These are phyloP conservation scores for Paramarasmius palmivorus DNA, from an alignment of 1,284 basidiomycete genomes.

Conservation along the genomic window DNA sequence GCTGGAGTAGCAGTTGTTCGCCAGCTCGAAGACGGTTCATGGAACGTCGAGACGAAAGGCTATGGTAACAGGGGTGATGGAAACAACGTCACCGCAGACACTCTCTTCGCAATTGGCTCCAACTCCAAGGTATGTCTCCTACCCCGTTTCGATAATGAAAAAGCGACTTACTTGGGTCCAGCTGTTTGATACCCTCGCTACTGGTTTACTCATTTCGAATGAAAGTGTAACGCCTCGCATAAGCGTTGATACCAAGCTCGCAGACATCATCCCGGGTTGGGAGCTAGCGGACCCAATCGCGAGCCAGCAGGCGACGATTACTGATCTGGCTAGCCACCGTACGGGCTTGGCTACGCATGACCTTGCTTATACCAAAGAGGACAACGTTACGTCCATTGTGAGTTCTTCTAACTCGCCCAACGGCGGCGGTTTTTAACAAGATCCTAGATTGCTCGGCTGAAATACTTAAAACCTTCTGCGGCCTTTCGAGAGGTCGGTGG, in stretches of 20 bases:
- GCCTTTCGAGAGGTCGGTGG: neutral
- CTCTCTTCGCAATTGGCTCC: conserved; percentile 23
- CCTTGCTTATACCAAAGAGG: conserved; percentile 18
- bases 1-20: conserved; percentile 20
- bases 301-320: conserved; percentile 18
- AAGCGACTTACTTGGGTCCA: neutral
- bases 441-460: neutral
- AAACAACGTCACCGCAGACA: conserved; percentile 18
- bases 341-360: conserved; percentile 26
- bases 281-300: conserved; percentile 22
- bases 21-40: conserved; percentile 11
- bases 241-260: conserved; percentile 22
- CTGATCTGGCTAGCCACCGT: conserved; percentile 25
- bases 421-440: no score
- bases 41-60: conserved; percentile 23
- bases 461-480: neutral
- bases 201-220: conserved; percentile 25
- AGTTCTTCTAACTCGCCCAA: neutral
- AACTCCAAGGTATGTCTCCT: conserved; percentile 22
- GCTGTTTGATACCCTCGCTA: conserved; percentile 21
- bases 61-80: conserved; percentile 19
- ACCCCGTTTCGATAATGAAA: no score
- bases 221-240: conserved; percentile 19
- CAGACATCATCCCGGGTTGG: conserved; percentile 23
- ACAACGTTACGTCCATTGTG: conserved; percentile 19